Evolutionary conservation across 177 flowering plant genomes (phyloP), one percentile per base, ranked within the genome.

Genomic region (Vitis hybrid): DNA sequence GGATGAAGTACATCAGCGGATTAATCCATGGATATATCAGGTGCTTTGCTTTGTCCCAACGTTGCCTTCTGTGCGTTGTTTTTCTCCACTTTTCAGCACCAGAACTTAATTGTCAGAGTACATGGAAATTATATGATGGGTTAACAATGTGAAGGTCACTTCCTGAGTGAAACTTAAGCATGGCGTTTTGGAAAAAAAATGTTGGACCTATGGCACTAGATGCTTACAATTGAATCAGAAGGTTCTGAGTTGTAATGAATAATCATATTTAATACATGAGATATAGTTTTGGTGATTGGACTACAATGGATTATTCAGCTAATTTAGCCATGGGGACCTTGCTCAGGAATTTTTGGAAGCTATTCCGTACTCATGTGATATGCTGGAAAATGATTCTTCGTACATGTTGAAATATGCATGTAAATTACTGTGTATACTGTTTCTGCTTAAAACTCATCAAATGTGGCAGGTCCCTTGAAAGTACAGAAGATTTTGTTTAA

Each of bases 11-110:
- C 87, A 81, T 78, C 83, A 81, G 63, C 77, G 72, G 66, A 71
- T 84, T 54, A 81, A 80, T 78, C 57, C 78, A 49, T 84, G 87
- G 87, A 81, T 84, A 69, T 81, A 74, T 70, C 87, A 84, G 82
- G 87, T 84, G 69, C 69, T 60, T 73, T 52, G 21, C 32, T 51
- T 56, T 55, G 11, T 58, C 70, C n/a, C 1, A 50, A 59, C 5
- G 21, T 56, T 58, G 62, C 24, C 62, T 3, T 57, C 60, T 64
- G 12, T 11, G 49, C 21, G 2, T 24, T 2, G 6, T 70, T 57
- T 58, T 24, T 30, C 24, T 9, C 32, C 13, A 27, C 18, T 11
- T 57, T 57, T 57, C 11, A 18, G 60, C 21, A 18, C 60, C 14
- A 18, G 30, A 16, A 21, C 46, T 40, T 40, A 40, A 40, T 40